Percentiles rank a stretch among this genome's conserved stretches.
Evolutionary conservation across 352 stramenopile genomes (phyloP).

Genomic region (Phytophthora foliorum): DNA sequence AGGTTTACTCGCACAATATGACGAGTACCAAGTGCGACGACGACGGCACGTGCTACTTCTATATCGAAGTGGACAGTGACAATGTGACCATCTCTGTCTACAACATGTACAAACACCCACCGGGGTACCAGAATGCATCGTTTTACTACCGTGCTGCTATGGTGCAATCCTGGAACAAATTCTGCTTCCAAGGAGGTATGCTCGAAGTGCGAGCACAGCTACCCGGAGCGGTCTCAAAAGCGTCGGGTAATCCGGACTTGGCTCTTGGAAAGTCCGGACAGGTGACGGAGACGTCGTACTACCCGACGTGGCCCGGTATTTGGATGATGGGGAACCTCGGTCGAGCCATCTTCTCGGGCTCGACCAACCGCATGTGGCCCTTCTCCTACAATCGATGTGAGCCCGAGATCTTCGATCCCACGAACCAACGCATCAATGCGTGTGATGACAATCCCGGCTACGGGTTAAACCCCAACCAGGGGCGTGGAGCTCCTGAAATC

Average conservation of each 20-base stretch:
- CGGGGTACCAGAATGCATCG: conserved; percentile 51
- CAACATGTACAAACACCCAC: conserved; percentile 65
- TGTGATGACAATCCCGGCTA: conserved; percentile 94
- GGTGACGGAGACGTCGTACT: conserved; percentile 71
- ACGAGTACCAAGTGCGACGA: conserved; percentile 59
- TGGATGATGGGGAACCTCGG: conserved; percentile 98
- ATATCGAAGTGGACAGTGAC: conserved; percentile 51
- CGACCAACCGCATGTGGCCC: conserved; percentile 96
- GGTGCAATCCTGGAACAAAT: conserved; percentile 95
- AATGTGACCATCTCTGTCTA: conserved; percentile 55
- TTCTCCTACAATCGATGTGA: conserved; percentile 96
- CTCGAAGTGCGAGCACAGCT: conserved; percentile 93
- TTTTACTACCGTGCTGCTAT: conserved; percentile 84
- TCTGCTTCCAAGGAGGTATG: conserved; percentile 95
- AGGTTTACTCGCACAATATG: conserved; percentile 93
- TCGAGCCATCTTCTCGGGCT: conserved; percentile 94
- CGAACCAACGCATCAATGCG: conserved; percentile 84
- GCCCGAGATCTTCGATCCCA: conserved; percentile 52
- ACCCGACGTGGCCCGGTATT: conserved; percentile 95
- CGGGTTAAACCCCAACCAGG: conserved; percentile 87
- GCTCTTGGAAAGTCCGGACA: conserved; percentile 53
- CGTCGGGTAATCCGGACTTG: conserved; percentile 59
- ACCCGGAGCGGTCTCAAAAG: conserved; percentile 73
- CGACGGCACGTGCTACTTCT: conserved; percentile 60
- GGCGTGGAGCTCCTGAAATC: conserved; percentile 94